Base-by-base conservation (phyloP, 129 eudicot genomes). In the Gnaphalium uliginosum region DNA sequence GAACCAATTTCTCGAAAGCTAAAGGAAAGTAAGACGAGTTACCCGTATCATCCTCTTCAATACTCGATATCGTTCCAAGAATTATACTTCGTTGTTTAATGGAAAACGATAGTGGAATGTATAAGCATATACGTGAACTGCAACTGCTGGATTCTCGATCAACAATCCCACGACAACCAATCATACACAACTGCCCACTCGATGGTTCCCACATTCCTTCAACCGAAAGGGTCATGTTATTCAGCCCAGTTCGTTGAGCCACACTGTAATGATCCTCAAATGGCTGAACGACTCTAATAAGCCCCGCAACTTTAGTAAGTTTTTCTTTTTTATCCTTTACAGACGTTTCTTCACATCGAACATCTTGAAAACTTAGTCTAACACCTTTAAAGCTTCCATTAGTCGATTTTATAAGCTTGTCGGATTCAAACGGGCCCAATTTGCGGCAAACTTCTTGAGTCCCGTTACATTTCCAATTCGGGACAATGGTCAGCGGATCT, bases 141-240 rank as follows among this genome's bases (percentile, higher is more conserved):
- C 99, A 95, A 10, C 75, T 72, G 60, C 41, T 74, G 65, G 61
- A 71, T 54, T 76, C 79, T 43, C 37, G 67, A 77, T 82, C 81
- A 15, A 63, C 75, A 18, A 60, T 22, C 7, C 89, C 96, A 63
- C 74, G 87, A 74, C 99, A 95, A 65, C 90, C 99, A 21, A 89
- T 77, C 99, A 95, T 95, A 83, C 99, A 95, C 67, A 95, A 87
- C 77, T 91, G 99, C 59, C 99, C 99, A 27, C 86, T 83, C 1
- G 97, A 95, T 66, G 96, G 76, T 39, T 86, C 87, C 99, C 99
- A 95, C 22, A 82, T 84, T 68, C 99, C 99, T 81, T 95, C 99
- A 22, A 87, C 96, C 24, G 84, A 81, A 81, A 95, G 93, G 26
- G 96, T 95, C 94, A 86, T 87, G 24, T 87, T 91, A 71, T 85